Evolutionary conservation across 495 filamentous ascomycete genomes (phyloP).

Genomic region (Podospora australis): DNA sequence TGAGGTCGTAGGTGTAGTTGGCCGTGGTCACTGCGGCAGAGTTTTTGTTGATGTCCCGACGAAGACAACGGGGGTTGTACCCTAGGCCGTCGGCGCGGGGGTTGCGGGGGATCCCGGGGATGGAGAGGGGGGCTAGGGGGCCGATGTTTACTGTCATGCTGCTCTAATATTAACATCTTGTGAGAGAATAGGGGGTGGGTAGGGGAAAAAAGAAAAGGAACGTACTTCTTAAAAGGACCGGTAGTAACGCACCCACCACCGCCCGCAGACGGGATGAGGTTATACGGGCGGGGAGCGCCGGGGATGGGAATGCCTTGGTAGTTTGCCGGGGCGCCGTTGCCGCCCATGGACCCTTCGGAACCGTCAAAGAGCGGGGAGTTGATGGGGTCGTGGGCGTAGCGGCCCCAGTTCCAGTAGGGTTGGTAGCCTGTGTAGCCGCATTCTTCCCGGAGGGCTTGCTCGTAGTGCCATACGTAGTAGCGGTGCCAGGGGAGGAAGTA

Average conservation of each 20-base stretch:
- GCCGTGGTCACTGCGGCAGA: constrained; percentile 40
- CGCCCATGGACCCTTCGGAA: constrained; percentile 23
- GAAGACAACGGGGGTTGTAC: constrained; percentile 58
- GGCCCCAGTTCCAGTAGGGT: constrained; percentile 27
- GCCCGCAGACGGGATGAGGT: constrained; percentile 37
- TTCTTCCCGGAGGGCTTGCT: constrained; percentile 58
- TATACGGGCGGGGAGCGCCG: constrained; percentile 16
- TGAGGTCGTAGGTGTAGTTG: constrained; percentile 27
- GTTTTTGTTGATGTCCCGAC: constrained; percentile 53
- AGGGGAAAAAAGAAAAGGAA: background rate
- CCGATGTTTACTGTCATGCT: constrained; percentile 23
- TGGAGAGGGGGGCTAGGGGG: constrained; percentile 28
- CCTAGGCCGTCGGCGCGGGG: constrained; percentile 29
- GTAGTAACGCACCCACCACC: constrained; percentile 61
- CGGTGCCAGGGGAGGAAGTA: constrained; percentile 67
- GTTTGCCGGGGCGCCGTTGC: constrained; percentile 27
- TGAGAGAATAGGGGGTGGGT: background rate
- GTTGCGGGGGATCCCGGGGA: constrained; percentile 36
- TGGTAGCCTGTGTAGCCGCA: constrained; percentile 57
- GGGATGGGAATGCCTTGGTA: constrained; percentile 17
- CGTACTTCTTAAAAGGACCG: constrained; percentile 50
- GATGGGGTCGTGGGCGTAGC: constrained; percentile 20
- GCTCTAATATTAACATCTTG: background rate
- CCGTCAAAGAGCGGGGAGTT: constrained; percentile 24
- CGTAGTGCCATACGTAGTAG: constrained; percentile 58